A percentile compares a stretch with the other conserved stretches of the same genome.
These are phyloP conservation scores for Pichia sp. DNA, from an alignment of 1,139 yeast genomes.

Conservation along the genomic window DNA sequence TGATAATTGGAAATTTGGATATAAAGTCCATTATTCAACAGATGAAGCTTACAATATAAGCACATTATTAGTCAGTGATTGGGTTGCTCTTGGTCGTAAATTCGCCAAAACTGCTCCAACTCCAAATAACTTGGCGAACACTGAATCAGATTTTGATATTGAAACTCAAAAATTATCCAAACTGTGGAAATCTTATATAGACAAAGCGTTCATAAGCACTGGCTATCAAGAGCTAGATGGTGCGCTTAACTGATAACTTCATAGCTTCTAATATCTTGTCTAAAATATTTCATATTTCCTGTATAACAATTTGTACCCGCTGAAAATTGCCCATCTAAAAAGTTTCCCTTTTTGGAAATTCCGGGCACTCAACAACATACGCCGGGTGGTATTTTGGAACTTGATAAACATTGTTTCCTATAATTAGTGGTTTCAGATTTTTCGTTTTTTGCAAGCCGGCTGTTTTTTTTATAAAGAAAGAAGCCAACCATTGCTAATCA, in stretches of 20 bases:
- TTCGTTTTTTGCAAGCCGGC: too few species aligned
- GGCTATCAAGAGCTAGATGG: conserved; percentile 47
- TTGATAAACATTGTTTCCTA: too few species aligned
- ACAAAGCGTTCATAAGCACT: conserved; percentile 54
- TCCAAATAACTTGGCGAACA: conserved; percentile 29
- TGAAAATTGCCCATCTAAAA: too few species aligned
- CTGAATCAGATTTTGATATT: conserved; percentile 17
- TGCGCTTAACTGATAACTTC: neutral
- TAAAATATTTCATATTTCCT: too few species aligned
- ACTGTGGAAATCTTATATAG: conserved; percentile 38
- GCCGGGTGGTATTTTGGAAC: too few species aligned
- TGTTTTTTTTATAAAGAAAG: too few species aligned
- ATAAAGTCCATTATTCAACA: conserved; percentile 64
- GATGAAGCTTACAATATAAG: conserved; percentile 54
- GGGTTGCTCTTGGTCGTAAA: conserved; percentile 51
- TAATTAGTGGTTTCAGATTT: too few species aligned
- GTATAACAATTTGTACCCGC: too few species aligned
- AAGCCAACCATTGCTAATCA: too few species aligned
- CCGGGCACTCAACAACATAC: too few species aligned
- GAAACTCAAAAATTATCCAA: conserved; percentile 21
- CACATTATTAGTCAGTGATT: conserved; percentile 52
- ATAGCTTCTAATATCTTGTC: too few species aligned
- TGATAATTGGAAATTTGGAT: conserved; percentile 43
- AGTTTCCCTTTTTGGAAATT: too few species aligned
- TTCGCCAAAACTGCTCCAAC: conserved; percentile 35